Base-by-base conservation (phyloP, 139 green algal species). In the Mychonastes homosphaera region DNA sequence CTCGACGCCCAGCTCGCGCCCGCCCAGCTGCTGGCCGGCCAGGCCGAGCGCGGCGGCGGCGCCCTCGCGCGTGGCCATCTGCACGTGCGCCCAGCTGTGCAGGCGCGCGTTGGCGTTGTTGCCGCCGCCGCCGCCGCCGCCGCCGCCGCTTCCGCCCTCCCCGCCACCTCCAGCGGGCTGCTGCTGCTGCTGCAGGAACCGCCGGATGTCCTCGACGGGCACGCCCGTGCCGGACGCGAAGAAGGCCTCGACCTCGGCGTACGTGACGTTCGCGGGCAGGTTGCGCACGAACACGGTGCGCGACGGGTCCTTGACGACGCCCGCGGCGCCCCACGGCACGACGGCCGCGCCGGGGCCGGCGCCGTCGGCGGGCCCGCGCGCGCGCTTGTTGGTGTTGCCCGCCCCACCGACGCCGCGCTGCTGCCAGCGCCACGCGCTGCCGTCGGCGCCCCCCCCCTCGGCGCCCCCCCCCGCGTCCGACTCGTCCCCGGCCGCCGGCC, bases 261-360 rank as follows among this genome's bases (percentile, higher is more conserved):
- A 76, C 1, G 56, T 71, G 6, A 76, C 79, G 7, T 46, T 41
- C 60, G 79, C 90, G 10, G 83, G 72, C 44, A 95, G 47, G 70
- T 92, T 92, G 26, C 71, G 55, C 6, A 86, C 83, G 67, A 82
- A 88, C 0, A 87, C 64, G 1, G 80, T 90, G 32, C 67, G 70
- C 18, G 15, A 41, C 21, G 69, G 66, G 73, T 91, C 86, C 49
- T 81, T 77, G n/a, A 66, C 51, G 21, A 89, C 56, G 35, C 68
- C 74, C 3, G 71, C 54, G 4, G 50, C 43, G 50, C 64, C 64
- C 55, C 27, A 77, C 35, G 47, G 57, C 60, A 23, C 46, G 23
- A 45, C 62, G 13, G 40, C 39, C 44, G 33, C 28, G 46, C 39
- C 66, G 69, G 40, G 67, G 49, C 29, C 50, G 29, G 29, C 34